Base-by-base conservation (phyloP, 805 yeast genomes). In the Nakazawaea ernobii region DNA sequence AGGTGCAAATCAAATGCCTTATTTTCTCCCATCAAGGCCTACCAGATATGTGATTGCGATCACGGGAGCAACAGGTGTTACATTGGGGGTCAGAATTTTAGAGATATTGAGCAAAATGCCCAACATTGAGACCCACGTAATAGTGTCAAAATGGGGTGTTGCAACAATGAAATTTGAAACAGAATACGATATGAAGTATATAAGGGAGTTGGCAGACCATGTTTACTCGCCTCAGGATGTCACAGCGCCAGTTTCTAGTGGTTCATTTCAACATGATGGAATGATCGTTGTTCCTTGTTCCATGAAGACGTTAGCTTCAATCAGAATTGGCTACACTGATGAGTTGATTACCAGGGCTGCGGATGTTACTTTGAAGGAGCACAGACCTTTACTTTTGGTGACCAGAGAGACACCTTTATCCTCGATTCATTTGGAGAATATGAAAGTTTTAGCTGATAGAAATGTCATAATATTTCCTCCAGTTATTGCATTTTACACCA, bases 201-300 rank as follows among this genome's bases (percentile, higher is more conserved):
- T 60, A 8, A 48, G 42, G 7, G 42, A 42, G 8, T 47, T 55
- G 28, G 58, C 65, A 3, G 47, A 57, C 1, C 39, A 49, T 3
- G 39, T 47, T 4, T 59, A 60, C 42, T 46, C 60, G 0, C 35
- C 50, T n/a, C 54, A 50, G 33, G 63, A 60, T 43, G 62, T 59
- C n/a, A 49, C 56, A 11, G 62, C 63, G 2, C 56, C 62, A 9
- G 58, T 60, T 8, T 59, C 63, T 3, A 53, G 58, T 14, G 63
- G 63, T 3, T 59, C 62, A 5, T 59, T 59, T 33, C 59, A 54
- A 27, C 61, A 58, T 37, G 65, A 60, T 40, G 65, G 65, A 6
- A 60, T 60, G 63, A 59, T 60, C 26, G 59, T 60, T 11, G 62
- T 55, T 6, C 65, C 65, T 2, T 60, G 63, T 42, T 57, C 62